A percentile compares a stretch with the other conserved stretches of the same genome.
phyloP scores from a whole-genome alignment of 164 flowering plant genomes.

The Litsea cubeba region DNA sequence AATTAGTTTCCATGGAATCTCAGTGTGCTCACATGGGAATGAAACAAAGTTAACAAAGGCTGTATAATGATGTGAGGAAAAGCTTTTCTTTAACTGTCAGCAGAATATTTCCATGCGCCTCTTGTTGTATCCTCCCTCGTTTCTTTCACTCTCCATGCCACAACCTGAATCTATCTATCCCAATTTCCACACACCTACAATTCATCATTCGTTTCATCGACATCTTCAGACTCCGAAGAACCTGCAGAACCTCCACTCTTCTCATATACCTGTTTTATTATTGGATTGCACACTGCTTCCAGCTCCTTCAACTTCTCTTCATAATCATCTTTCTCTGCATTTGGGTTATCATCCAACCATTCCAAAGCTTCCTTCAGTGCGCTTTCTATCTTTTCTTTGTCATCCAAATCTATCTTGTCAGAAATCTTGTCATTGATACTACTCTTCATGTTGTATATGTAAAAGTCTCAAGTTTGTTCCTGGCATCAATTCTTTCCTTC shows the following conservation, averaged over 20 bases:
- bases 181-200: constrained; percentile 18
- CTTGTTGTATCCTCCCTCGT: too few relatives aligned
- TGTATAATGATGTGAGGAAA: too few relatives aligned
- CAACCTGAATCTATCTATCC: too few relatives aligned
- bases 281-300: constrained; percentile 49
- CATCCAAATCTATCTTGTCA: constrained; percentile 36
- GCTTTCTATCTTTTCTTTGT: constrained; percentile 47
- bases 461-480: constrained; percentile 48
- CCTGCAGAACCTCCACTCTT: constrained; percentile 28
- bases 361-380: constrained; percentile 46
- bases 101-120: too few relatives aligned
- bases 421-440: constrained; percentile 26
- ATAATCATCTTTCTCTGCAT: constrained; percentile 48
- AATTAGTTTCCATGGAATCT: too few relatives aligned
- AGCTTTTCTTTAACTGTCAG: too few relatives aligned
- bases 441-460: constrained; percentile 48
- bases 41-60: too few relatives aligned
- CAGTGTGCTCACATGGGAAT: too few relatives aligned
- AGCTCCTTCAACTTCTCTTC: constrained; percentile 54
- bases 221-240: constrained; percentile 17
- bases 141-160: too few relatives aligned
- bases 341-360: constrained; percentile 53
- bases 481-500: constrained; percentile 43
- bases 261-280: constrained; percentile 38
- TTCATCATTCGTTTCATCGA: constrained; percentile 37